phyloP scores from a whole-genome alignment of 2,329 filamentous ascomycete genomes.

The Dothidotthia symphoricarpi region DNA sequence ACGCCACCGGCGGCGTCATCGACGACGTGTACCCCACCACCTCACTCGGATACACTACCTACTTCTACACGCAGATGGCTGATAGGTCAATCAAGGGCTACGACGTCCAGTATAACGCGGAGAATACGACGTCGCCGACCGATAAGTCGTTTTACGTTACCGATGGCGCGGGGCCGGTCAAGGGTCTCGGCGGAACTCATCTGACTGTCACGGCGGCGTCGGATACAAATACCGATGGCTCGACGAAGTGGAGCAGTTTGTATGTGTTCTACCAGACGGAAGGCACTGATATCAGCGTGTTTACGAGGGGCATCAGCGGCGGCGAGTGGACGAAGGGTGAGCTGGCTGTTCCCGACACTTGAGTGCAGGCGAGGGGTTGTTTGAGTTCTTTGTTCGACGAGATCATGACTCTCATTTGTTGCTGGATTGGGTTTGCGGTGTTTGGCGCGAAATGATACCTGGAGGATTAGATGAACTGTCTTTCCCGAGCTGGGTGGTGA shows the following conservation, averaged over 20 bases:
- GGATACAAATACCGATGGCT: slow-evolving; percentile 18
- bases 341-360: slow-evolving; percentile 27
- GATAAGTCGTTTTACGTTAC: slow-evolving; percentile 37
- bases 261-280: slow-evolving; percentile 36
- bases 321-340: slow-evolving; percentile 32
- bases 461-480: too few species aligned
- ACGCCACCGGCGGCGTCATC: slow-evolving; percentile 31
- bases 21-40: slow-evolving; percentile 41
- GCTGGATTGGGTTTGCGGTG: too few species aligned
- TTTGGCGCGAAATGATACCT: too few species aligned
- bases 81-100: slow-evolving; percentile 41
- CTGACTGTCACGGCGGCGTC: slow-evolving; percentile 41
- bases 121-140: slow-evolving; percentile 39
- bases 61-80: slow-evolving; percentile 44
- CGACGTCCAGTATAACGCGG: slow-evolving; percentile 41
- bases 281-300: slow-evolving; percentile 33
- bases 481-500: too few species aligned
- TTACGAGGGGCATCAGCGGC: slow-evolving; percentile 21
- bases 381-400: too few species aligned
- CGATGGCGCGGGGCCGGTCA: slow-evolving; percentile 24
- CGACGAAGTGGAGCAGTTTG: slow-evolving; percentile 24
- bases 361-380: background rate
- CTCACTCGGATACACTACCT: slow-evolving; percentile 45
- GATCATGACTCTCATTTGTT: too few species aligned
- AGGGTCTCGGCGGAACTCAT: slow-evolving; percentile 43